Conservation (phyloP, 2,329 filamentous ascomycete genomes). For the Chrysoporthe austroafricana region DNA sequence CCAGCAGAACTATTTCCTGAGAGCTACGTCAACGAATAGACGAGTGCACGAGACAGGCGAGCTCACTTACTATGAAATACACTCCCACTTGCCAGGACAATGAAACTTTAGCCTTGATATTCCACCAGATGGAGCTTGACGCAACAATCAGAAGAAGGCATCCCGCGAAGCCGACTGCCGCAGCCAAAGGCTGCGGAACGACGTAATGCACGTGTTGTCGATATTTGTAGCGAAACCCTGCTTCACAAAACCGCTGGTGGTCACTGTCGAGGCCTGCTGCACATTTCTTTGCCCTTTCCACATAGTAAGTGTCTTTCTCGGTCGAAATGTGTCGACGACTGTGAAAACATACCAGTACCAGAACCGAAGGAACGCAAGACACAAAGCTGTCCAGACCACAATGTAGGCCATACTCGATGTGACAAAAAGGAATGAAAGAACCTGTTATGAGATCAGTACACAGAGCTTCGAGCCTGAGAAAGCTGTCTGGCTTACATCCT, state of each 20-base stretch:
- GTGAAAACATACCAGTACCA: conserved; percentile 17
- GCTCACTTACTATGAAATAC: conserved; percentile 11
- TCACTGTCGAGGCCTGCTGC: conserved; percentile 3
- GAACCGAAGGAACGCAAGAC: conserved; percentile 22
- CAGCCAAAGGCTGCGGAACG: conserved; percentile 21
- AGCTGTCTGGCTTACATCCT: conserved; percentile 4
- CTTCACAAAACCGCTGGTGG: conserved; percentile 7
- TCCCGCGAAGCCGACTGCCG: conserved; percentile 14
- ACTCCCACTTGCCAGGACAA: conserved; percentile 16
- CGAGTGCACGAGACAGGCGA: not conserved
- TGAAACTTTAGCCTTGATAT: not conserved
- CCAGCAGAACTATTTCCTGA: conserved; percentile 10
- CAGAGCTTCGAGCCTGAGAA: rapidly evolving
- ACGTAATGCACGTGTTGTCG: conserved; percentile 14
- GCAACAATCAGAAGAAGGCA: conserved; percentile 17
- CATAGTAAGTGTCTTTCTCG: not conserved
- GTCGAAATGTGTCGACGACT: too few species aligned
- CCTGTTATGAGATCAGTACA: not conserved
- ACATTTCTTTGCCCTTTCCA: conserved; percentile 18
- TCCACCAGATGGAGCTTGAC: conserved; percentile 25
- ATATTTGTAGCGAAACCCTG: not conserved
- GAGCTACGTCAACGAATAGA: not conserved
- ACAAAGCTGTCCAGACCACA: conserved; percentile 20
- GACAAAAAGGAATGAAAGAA: conserved; percentile 23
- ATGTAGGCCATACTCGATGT: conserved; percentile 26